phyloP scores from a whole-genome alignment of 2,329 filamentous ascomycete species.

The Salinomyces thailandicus region DNA sequence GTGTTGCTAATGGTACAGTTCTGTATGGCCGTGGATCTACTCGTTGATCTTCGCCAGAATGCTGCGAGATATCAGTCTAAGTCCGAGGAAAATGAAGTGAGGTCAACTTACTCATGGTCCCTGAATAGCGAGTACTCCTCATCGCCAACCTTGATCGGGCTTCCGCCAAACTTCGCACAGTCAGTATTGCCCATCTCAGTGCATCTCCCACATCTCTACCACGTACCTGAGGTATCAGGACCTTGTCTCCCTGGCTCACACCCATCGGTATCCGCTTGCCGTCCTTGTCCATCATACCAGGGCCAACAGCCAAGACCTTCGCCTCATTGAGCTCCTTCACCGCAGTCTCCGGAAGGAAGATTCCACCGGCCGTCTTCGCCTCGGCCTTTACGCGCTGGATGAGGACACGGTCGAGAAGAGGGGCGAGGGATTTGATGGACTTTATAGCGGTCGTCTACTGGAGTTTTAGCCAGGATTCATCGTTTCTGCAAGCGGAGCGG shows the following conservation, averaged over 20 bases:
- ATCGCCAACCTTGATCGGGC: conserved; percentile 91
- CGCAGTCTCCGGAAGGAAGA: conserved; percentile 93
- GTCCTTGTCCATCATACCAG: conserved; percentile 75
- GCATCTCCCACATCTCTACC: not conserved
- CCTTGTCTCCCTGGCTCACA: conserved; percentile 75
- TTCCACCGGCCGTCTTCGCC: conserved; percentile 88
- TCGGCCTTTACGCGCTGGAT: conserved; percentile 97
- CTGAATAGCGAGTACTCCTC: conserved; percentile 94
- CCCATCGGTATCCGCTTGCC: conserved; percentile 80
- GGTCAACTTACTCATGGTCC: conserved; percentile 79
- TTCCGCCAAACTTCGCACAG: conserved; percentile 75
- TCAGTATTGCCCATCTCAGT: not conserved
- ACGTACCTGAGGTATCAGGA: conserved; percentile 82
- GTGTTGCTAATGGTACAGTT: conserved; percentile 19
- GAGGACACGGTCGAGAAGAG: conserved; percentile 94
- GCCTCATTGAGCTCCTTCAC: conserved; percentile 99
- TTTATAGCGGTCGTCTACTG: conserved; percentile 54
- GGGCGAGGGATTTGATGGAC: conserved; percentile 87
- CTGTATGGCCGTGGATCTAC: conserved; percentile 37
- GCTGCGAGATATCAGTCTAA: conserved; percentile 42
- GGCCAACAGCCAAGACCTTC: conserved; percentile 89
- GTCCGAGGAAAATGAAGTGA: conserved; percentile 2
- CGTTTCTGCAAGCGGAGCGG: not conserved
- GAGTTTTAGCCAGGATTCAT: not conserved
- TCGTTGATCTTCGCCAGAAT: conserved; percentile 99